phyloP scores from a whole-genome alignment of 1,284 basidiomycete genomes.

The Mycena citricolor region DNA sequence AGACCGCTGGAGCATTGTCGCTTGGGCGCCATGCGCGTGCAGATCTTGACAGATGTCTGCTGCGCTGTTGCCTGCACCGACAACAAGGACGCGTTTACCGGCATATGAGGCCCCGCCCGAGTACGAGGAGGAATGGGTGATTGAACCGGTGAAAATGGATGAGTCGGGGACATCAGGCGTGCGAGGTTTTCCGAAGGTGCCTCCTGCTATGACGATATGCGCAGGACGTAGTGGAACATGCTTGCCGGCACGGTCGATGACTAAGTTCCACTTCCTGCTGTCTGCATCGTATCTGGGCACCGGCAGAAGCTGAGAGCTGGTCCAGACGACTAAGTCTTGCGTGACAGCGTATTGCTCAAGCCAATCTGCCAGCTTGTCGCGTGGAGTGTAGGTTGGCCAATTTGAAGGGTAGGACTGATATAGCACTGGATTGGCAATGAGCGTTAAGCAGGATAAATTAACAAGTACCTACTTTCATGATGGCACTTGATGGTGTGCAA shows the following conservation, averaged over 20 bases:
- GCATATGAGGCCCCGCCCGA: slow-evolving; percentile 28
- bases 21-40: slow-evolving; percentile 28
- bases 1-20: slow-evolving; percentile 41
- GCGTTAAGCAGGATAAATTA: slow-evolving; percentile 5
- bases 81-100: slow-evolving; percentile 37
- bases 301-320: slow-evolving; percentile 28
- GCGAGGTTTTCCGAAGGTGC: slow-evolving; percentile 33
- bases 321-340: slow-evolving; percentile 41
- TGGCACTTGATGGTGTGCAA: slow-evolving; percentile 45
- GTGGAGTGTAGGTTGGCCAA: slow-evolving; percentile 39
- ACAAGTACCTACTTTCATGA: slow-evolving; percentile 32
- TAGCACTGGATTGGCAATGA: slow-evolving; percentile 36
- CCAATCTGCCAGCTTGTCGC: slow-evolving; percentile 40
- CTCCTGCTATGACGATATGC: slow-evolving; percentile 40
- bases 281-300: slow-evolving; percentile 31
- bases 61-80: slow-evolving; percentile 40
- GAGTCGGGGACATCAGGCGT: slow-evolving; percentile 30
- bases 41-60: slow-evolving; percentile 42
- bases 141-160: slow-evolving; percentile 32
- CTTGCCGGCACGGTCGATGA: slow-evolving; percentile 30
- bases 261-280: slow-evolving; percentile 33
- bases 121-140: slow-evolving; percentile 34
- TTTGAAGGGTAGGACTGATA: slow-evolving; percentile 39
- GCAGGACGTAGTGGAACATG: slow-evolving; percentile 31
- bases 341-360: slow-evolving; percentile 36